Base-by-base conservation (phyloP, 2,329 filamentous ascomycete species). In the Colletotrichum kahawae region DNA sequence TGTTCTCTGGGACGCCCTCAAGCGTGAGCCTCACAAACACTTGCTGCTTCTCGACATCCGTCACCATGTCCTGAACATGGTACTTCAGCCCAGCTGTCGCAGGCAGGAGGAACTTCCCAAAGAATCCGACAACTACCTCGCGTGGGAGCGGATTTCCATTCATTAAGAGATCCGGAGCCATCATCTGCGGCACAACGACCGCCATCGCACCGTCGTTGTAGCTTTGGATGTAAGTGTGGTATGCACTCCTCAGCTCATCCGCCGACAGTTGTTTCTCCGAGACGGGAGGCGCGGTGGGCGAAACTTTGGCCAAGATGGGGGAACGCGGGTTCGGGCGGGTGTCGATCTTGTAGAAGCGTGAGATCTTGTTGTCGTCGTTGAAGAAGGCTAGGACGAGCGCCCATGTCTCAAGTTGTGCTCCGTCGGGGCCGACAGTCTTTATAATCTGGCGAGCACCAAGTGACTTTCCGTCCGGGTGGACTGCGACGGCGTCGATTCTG, bases 31-130 rank as follows among this genome's bases (percentile, higher is more conserved):
- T 56, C 9, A 70, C 51, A 18, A 60, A 60, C 1, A 74, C 33
- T 48, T 66, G 71, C 48, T 74, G 71, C 51, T 59, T 74, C 21
- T 51, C 60, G 16, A n/a, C 36, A 9, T 74, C 71, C 34, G 56
- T 18, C 14, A 70, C 67, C 12, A 70, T 31, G 13, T 74, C 71
- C 12, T 74, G 67, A 7, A 74, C 7, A 4, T 31, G 16, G 51
- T 74, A 65, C 51, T 70, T 38, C 7, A 74, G 67, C n/a, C 71
- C 71, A 13, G 34, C 60, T 29, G 65, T 66, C 7, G 62, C 48
- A 3, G 71, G 67, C 48, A 70, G 7, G 1, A 74, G 51, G 1
- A 70, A 16, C 34, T 51, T 48, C 1, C 5, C 21, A 5, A 74
- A 27, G 12, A 74, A 14, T 2, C 14, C 21, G 0, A 43, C n/a